Evolutionary conservation across 768 basidiomycete species (phyloP).

Genomic region (Cystoderma amianthinum): DNA sequence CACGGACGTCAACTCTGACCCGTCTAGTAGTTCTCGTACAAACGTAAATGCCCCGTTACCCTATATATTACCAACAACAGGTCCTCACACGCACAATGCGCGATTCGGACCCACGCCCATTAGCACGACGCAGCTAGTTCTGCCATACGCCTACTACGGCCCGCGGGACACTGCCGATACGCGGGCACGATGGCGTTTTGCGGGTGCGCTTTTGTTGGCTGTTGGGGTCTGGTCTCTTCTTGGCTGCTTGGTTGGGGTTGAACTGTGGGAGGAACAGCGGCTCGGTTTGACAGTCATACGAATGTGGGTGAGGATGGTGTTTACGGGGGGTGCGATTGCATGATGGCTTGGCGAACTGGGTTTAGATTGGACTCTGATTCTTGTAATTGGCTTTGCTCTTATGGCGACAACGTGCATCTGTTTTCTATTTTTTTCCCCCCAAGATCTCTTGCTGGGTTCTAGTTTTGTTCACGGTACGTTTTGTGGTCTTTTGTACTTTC

Average conservation of each 20-base stretch:
- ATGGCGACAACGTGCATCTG: too few species aligned
- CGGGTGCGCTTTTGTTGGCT: slow-evolving; percentile 20
- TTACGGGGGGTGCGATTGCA: slow-evolving; percentile 1
- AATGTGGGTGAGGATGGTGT: background rate
- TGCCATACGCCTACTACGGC: slow-evolving; percentile 34
- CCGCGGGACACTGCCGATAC: slow-evolving; percentile 21
- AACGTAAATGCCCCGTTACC: slow-evolving; percentile 4
- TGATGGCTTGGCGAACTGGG: slow-evolving; percentile 1
- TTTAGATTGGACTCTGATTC: too few species aligned
- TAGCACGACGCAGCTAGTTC: slow-evolving; percentile 21
- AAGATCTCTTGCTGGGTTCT: too few species aligned
- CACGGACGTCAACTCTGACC: slow-evolving; percentile 6
- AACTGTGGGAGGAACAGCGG: slow-evolving; percentile 11
- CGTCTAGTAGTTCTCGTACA: slow-evolving; percentile 6
- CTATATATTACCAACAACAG: background rate
- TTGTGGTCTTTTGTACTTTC: too few species aligned
- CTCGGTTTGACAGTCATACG: background rate
- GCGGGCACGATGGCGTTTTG: slow-evolving; percentile 31
- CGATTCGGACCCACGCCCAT: slow-evolving; percentile 32
- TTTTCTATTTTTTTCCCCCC: too few species aligned
- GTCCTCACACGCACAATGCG: slow-evolving; percentile 6
- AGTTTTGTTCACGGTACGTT: too few species aligned
- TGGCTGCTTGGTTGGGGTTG: slow-evolving; percentile 20
- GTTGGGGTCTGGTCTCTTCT: slow-evolving; percentile 18
- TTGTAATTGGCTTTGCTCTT: too few species aligned